A percentile compares a stretch with the other conserved stretches of the same genome.
phyloP scores from a whole-genome alignment of 2,329 filamentous ascomycete species.

The Fonsecaea pedrosoi region DNA sequence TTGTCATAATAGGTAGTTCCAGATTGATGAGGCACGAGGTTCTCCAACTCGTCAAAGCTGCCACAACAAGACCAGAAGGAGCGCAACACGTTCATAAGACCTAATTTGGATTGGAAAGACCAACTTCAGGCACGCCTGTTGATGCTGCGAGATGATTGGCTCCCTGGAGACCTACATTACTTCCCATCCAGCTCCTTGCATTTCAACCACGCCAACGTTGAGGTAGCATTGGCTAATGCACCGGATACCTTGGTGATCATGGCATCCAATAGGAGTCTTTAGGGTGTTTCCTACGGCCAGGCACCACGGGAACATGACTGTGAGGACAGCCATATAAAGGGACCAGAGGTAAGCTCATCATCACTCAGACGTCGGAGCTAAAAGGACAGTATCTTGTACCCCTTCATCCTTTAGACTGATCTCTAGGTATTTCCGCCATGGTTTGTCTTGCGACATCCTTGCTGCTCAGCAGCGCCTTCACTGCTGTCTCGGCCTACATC shows the following conservation, averaged over 20 bases:
- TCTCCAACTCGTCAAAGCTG: slow-evolving; percentile 1
- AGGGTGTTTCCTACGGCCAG: neutral
- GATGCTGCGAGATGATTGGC: slow-evolving; percentile 7
- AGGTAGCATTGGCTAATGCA: slow-evolving; percentile 19
- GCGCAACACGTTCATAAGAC: neutral
- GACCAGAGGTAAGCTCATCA: neutral
- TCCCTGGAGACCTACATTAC: neutral
- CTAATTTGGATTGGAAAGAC: neutral
- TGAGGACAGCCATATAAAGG: neutral
- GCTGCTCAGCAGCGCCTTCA: slow-evolving; percentile 18
- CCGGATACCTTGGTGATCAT: slow-evolving; percentile 3
- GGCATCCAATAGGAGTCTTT: slow-evolving; percentile 3
- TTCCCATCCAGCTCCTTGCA: neutral
- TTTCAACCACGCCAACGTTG: neutral
- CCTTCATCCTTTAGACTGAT: neutral
- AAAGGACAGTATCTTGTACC: neutral
- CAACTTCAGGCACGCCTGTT: slow-evolving; percentile 7
- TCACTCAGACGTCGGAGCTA: neutral
- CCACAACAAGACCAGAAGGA: neutral
- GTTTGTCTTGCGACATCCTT: slow-evolving; percentile 21
- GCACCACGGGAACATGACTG: neutral
- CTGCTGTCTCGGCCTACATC: slow-evolving; percentile 27
- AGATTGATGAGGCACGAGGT: neutral
- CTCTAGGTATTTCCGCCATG: slow-evolving; percentile 11
- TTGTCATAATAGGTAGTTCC: no score